A percentile compares a stretch with the other conserved stretches of the same genome.
phyloP scores from a whole-genome alignment of 176 grass and related monocot species.

The Miscanthus lutarioriparius region DNA sequence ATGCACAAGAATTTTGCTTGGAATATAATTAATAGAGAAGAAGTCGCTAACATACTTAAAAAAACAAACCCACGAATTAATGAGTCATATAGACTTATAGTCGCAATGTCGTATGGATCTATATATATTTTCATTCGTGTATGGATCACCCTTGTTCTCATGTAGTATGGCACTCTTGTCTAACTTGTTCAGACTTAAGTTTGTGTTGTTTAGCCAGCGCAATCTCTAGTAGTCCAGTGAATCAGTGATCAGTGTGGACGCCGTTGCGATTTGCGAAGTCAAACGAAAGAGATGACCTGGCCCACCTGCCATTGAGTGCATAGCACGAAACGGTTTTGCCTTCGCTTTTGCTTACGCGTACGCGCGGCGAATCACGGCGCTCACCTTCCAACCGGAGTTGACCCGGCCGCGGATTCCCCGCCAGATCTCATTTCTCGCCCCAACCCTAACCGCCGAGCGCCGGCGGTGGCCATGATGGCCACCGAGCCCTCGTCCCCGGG shows the following conservation, averaged over 20 bases:
- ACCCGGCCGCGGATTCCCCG: slow-evolving; percentile 29
- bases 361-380: slow-evolving; percentile 27
- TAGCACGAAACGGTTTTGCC: slow-evolving; percentile 17
- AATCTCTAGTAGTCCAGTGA: too few relatives aligned
- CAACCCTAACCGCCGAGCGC: slow-evolving; percentile 22
- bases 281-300: slow-evolving; percentile 1
- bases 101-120: too few relatives aligned
- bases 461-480: slow-evolving; percentile 47
- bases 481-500: slow-evolving; percentile 34
- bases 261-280: background rate
- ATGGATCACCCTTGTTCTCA: too few relatives aligned
- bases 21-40: too few relatives aligned
- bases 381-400: slow-evolving; percentile 28
- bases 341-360: background rate
- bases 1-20: too few relatives aligned
- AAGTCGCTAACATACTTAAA: too few relatives aligned
- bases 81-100: too few relatives aligned
- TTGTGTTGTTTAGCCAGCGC: too few relatives aligned
- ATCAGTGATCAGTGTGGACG: background rate
- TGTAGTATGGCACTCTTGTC: too few relatives aligned
- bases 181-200: too few relatives aligned
- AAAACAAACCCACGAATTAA: too few relatives aligned
- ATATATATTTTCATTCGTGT: too few relatives aligned
- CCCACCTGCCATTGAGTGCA: slow-evolving; percentile 34
- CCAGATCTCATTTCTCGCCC: slow-evolving; percentile 37